Conservation (phyloP, 2,329 filamentous ascomycete species). For the Microdochium trichocladiopsis region DNA sequence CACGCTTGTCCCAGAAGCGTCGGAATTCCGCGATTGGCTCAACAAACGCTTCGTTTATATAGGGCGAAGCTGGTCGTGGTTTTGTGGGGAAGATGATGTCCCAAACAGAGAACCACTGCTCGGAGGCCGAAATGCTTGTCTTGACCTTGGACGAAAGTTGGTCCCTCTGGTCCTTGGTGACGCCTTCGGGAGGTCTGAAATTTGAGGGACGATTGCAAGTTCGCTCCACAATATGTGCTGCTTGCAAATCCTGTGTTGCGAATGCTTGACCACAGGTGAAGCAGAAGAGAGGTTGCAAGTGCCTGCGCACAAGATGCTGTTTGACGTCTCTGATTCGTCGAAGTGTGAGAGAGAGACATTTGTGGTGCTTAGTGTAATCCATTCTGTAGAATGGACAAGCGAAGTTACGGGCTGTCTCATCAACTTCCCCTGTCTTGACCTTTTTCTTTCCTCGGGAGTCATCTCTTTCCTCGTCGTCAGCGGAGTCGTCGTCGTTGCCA, state of each 20-base stretch:
- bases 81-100: neutral
- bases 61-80: neutral
- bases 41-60: neutral
- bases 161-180: neutral
- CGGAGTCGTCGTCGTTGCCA: too few species aligned
- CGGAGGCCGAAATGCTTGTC: neutral
- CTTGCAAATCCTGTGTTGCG: neutral
- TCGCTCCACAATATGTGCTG: neutral
- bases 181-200: neutral
- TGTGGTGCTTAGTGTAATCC: neutral
- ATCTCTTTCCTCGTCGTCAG: too few species aligned
- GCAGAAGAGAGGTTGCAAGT: neutral
- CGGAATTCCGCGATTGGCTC: neutral
- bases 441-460: too few species aligned
- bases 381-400: neutral
- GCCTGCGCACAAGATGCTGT: neutral
- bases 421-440: neutral
- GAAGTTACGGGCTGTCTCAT: neutral
- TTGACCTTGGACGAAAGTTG: neutral
- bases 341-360: neutral
- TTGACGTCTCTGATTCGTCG: neutral
- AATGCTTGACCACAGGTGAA: neutral
- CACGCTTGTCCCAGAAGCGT: too few species aligned
- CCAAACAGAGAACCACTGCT: slow-evolving; percentile 1
- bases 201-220: neutral